A percentile compares a stretch with the other conserved stretches of the same genome.
phyloP scores from a whole-genome alignment of 169 alveolate genomes.

The Cryptosporidium baileyi region DNA sequence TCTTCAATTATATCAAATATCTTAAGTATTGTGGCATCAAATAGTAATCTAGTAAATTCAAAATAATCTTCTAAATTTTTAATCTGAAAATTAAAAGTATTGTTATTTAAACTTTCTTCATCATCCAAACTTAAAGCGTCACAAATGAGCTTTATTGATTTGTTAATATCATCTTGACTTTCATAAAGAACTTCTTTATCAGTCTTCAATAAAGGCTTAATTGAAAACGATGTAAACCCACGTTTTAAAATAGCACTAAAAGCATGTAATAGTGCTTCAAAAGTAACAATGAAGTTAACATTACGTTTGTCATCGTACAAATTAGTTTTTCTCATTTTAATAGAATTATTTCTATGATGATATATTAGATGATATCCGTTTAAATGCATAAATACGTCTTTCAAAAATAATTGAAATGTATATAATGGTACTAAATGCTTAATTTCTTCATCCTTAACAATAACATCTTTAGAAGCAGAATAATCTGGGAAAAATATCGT shows the following conservation, averaged over 20 bases:
- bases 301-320: background rate
- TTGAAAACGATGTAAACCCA: background rate
- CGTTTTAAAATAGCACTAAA: conserved; percentile 46
- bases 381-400: background rate
- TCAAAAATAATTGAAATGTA: conserved; percentile 32
- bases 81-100: background rate
- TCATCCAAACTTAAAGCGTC: background rate
- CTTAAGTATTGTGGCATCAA: conserved; percentile 23
- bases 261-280: conserved; percentile 36
- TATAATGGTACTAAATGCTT: conserved; percentile 24
- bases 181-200: background rate
- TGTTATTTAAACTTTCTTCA: background rate
- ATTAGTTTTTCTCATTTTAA: background rate
- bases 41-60: conserved; percentile 4
- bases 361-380: background rate
- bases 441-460: background rate
- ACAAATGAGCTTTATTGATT: background rate
- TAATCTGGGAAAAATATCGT: conserved; percentile 33
- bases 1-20: background rate
- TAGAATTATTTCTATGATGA: background rate
- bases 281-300: background rate
- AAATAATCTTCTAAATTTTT: background rate
- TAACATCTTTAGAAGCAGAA: background rate
- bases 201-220: background rate
- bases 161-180: background rate